These are phyloP conservation scores for Metschnikowia aberdeeniae DNA, from an alignment of 805 yeast genomes.

Conservation along the genomic window DNA sequence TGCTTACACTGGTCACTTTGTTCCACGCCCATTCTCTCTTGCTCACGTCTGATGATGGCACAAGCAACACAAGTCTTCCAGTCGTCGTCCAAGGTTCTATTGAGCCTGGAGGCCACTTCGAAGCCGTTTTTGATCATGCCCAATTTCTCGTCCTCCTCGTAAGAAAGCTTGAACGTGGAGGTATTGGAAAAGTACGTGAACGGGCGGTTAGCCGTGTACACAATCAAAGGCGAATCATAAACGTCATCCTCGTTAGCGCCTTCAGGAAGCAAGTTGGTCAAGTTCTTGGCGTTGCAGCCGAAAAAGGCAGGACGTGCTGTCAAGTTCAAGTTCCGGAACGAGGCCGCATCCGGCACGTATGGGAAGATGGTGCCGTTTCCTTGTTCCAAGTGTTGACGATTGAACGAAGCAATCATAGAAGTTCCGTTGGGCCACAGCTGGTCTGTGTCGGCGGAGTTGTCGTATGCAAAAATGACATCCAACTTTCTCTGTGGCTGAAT, in stretches of 20 bases:
- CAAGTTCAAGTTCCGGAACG: slow-evolving; percentile 21
- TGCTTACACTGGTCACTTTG: slow-evolving; percentile 66
- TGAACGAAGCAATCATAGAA: slow-evolving; percentile 31
- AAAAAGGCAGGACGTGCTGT: slow-evolving; percentile 24
- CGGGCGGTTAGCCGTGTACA: slow-evolving; percentile 30
- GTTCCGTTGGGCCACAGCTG: slow-evolving; percentile 43
- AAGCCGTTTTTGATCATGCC: slow-evolving; percentile 27
- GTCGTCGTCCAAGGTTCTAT: slow-evolving; percentile 61
- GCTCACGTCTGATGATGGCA: slow-evolving; percentile 75
- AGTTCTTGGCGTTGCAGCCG: slow-evolving; percentile 25
- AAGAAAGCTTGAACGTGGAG: slow-evolving; percentile 26
- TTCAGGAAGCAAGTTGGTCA: slow-evolving; percentile 18
- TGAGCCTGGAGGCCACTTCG: slow-evolving; percentile 35
- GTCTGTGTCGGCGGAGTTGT: slow-evolving; percentile 31
- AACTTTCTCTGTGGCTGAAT: slow-evolving; percentile 32
- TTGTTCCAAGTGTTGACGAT: slow-evolving; percentile 26
- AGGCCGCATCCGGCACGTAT: slow-evolving; percentile 20
- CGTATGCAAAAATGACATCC: slow-evolving; percentile 42
- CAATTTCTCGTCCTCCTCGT: slow-evolving; percentile 21
- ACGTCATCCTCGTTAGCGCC: slow-evolving; percentile 12
- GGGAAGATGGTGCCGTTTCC: slow-evolving; percentile 27
- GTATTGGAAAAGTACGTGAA: slow-evolving; percentile 26
- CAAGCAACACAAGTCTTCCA: slow-evolving; percentile 78
- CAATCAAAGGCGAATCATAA: slow-evolving; percentile 22
- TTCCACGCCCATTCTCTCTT: slow-evolving; percentile 58